phyloP scores from a whole-genome alignment of 345 rosid species.

The Eucalyptus cloeziana region DNA sequence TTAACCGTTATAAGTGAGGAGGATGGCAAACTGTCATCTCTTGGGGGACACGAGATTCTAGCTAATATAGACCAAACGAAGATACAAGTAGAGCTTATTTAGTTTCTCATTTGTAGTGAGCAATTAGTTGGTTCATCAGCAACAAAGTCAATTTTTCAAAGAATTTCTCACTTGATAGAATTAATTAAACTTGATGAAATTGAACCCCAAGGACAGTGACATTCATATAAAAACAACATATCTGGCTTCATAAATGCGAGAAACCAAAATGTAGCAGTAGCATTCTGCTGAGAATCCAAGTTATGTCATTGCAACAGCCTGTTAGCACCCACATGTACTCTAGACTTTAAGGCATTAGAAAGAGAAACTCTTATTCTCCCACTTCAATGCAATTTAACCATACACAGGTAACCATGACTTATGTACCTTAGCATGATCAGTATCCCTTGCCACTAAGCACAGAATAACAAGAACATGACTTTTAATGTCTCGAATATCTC shows the following conservation, averaged over 20 bases:
- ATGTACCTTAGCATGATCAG: constrained; percentile 56
- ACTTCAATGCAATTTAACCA: neutral
- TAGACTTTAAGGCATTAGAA: neutral
- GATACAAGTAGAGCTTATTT: neutral
- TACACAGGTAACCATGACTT: neutral
- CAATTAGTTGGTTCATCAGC: neutral
- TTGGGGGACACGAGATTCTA: neutral
- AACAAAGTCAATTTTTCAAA: neutral
- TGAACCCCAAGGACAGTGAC: neutral
- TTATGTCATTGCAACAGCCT: neutral
- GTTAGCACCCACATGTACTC: neutral
- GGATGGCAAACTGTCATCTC: neutral
- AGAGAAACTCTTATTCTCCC: neutral
- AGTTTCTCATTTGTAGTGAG: neutral
- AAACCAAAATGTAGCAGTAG: neutral
- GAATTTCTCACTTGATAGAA: neutral
- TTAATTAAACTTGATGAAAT: neutral
- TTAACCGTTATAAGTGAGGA: neutral
- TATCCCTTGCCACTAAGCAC: constrained; percentile 27
- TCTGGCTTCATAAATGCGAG: neutral
- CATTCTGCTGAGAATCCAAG: neutral
- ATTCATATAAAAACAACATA: neutral
- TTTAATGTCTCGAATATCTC: constrained; percentile 9
- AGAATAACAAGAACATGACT: constrained; percentile 30
- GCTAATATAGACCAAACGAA: neutral